Evolutionary conservation across 108 stramenopile species (phyloP), one percentile per base, ranked within the genome.

Genomic region (Aureococcus anophagefferens): DNA sequence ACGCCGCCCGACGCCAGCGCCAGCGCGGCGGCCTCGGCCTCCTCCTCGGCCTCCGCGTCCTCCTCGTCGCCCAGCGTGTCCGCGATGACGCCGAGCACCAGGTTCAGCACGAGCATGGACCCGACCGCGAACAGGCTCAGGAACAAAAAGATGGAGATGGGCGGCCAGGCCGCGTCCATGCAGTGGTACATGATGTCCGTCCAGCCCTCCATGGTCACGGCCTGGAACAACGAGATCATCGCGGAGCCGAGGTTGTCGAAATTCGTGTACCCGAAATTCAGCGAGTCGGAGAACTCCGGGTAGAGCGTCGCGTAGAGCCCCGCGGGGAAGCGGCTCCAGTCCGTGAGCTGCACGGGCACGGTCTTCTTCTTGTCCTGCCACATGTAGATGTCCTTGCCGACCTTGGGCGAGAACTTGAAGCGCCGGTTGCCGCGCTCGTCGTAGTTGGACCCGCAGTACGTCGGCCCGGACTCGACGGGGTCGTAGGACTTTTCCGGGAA

Each of bases 181-280:
- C 79, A 46, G 64, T 81, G 75, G 62, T 87, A 83, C 81, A 87
- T 80, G 44, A 89, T 76, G 36, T 81, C 72, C 14, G 78, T 69
- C 87, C 88, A 89, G 5, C 88, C 90, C 83, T 90, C 88, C 72
- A 88, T 73, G 66, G 88, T 89, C 62, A 89, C 74, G 51, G 82
- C 72, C 73, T 89, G 88, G 66, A 90, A 87, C 35, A 83, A 76
- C 4, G 83, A 80, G 33, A 89, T 21, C 33, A 88, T 86, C 5
- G 88, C 84, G 30, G 68, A 69, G 35, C 51, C 35, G 44, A 89
- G 83, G 66, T 81, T 69, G 70, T 90, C 86, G 63, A 85, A 89
- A 33, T 46, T 72, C 0, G 87, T 89, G 66, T 82, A 82, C 25
- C 88, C 88, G 64, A 74, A 87, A 66, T 88, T 85, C 5, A 85